A percentile compares a stretch with the other conserved stretches of the same genome.
These are phyloP conservation scores for Trichoderma asperelloides DNA, from an alignment of 495 filamentous ascomycete genomes.

Conservation along the genomic window DNA sequence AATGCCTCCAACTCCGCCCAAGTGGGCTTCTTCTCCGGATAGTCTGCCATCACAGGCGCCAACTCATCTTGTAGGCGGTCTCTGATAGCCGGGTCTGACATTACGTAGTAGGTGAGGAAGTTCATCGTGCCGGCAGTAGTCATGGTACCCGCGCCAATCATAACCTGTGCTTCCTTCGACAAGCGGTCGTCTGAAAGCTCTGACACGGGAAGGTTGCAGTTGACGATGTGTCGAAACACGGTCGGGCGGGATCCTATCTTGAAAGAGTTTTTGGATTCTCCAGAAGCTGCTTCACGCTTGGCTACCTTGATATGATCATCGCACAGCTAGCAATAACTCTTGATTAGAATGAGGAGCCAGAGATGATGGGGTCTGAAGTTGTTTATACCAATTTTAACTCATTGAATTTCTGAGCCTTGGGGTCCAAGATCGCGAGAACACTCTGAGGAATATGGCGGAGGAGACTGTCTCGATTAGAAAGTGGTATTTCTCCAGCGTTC, in stretches of 20 bases:
- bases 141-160: conserved; percentile 20
- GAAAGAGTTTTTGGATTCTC: neutral
- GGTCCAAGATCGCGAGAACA: too few relatives aligned
- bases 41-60: conserved; percentile 16
- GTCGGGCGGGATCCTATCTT: neutral
- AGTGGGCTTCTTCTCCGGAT: conserved; percentile 14
- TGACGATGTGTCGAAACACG: conserved; percentile 13
- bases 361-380: too few relatives aligned
- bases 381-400: too few relatives aligned
- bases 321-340: too few relatives aligned
- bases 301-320: too few relatives aligned
- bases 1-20: conserved; percentile 39
- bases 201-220: conserved; percentile 18
- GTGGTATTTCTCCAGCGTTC: too few relatives aligned
- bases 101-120: conserved; percentile 23
- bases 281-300: neutral
- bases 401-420: too few relatives aligned
- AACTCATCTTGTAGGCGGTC: conserved; percentile 22
- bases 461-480: too few relatives aligned
- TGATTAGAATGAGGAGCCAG: too few relatives aligned
- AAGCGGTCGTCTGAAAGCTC: conserved; percentile 21
- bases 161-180: conserved; percentile 23
- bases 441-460: too few relatives aligned
- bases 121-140: conserved; percentile 21
- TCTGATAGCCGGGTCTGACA: conserved; percentile 15